Percentiles rank a stretch among this genome's conserved stretches.
Evolutionary conservation across 176 grass and related monocot species (phyloP).

Genomic region (Carex kokanica): DNA sequence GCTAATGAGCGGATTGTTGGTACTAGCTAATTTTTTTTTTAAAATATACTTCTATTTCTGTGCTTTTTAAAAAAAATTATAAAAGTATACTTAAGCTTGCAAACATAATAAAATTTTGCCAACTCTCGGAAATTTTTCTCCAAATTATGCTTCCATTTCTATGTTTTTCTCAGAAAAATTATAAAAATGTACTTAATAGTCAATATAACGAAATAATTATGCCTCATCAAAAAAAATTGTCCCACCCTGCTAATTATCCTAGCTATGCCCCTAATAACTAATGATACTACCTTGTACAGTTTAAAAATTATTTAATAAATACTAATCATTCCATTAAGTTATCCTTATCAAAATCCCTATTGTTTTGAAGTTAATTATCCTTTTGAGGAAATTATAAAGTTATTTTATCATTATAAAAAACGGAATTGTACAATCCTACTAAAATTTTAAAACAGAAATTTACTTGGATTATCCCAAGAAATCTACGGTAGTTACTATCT

Average conservation of each 20-base stretch:
- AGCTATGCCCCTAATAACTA: too few species aligned
- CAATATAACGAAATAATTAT: too few species aligned
- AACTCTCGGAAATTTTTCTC: too few species aligned
- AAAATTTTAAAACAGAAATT: not conserved
- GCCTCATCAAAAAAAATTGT: too few species aligned
- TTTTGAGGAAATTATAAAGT: not conserved
- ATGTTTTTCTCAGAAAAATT: too few species aligned
- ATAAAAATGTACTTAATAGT: too few species aligned
- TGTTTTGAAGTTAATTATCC: not conserved
- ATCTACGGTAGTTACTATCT: not conserved
- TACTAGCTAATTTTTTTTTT: not conserved
- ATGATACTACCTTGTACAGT: not conserved
- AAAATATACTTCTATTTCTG: too few species aligned
- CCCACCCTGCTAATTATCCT: too few species aligned
- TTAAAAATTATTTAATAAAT: not conserved
- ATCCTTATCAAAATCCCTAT: not conserved
- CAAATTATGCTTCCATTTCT: too few species aligned
- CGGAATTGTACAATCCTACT: not conserved
- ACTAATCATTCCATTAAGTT: not conserved
- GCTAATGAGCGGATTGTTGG: not conserved
- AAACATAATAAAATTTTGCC: too few species aligned
- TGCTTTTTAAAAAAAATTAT: too few species aligned
- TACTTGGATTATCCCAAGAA: not conserved
- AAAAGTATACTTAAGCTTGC: too few species aligned
- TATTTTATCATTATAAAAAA: not conserved